Base-by-base conservation (phyloP, 2,329 filamentous ascomycete species). In the Ophiostoma piceae region DNA sequence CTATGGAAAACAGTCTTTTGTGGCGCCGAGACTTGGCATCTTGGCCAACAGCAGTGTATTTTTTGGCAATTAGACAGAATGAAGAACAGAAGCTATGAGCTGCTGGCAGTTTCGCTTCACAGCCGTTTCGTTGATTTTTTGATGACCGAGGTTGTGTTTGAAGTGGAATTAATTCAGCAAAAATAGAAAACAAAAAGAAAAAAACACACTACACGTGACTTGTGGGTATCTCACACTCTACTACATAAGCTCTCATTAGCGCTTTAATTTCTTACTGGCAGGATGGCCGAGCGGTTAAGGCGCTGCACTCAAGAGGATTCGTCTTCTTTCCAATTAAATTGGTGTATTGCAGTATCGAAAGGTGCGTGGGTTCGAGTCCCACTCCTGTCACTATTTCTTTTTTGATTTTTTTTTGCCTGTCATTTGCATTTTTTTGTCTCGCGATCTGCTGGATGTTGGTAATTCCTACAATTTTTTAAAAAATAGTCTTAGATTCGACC, bases 321-420 rank as follows among this genome's bases (percentile, higher is more conserved):
- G 39, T 47, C 37, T 68, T 71, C 70, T 70, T 71, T 68, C 70
- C 70, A 67, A 66, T 37, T 66, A 68, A 66, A 51, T 72, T 72
- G 71, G 69, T 71, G 69, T 72, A 71, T 72, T 72, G 71, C 71
- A 72, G 69, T 72, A 71, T 72, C 71, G 71, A 71, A 72, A 72
- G 71, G 60, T 71, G 69, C 71, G 71, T 72, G 71, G 71, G 71
- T 72, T 72, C 71, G 69, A 72, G 71, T 72, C 71, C 71, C 71
- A 72, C 71, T 72, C 71, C 68, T 71, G 70, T 71, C 70, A 26
- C 22, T 39, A 3, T 41, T 14, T 14, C 12, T 9, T 54, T 32
- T 26, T 32, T n/a, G n/a, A n/a, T n/a, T 0, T 2, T 57, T 26
- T 57, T 60, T 60, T 22, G 7, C 12, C 14, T 1, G 6, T 41